Evolutionary conservation across 352 stramenopile genomes (phyloP).

Genomic region (Globisporangium rhizosaccharum): DNA sequence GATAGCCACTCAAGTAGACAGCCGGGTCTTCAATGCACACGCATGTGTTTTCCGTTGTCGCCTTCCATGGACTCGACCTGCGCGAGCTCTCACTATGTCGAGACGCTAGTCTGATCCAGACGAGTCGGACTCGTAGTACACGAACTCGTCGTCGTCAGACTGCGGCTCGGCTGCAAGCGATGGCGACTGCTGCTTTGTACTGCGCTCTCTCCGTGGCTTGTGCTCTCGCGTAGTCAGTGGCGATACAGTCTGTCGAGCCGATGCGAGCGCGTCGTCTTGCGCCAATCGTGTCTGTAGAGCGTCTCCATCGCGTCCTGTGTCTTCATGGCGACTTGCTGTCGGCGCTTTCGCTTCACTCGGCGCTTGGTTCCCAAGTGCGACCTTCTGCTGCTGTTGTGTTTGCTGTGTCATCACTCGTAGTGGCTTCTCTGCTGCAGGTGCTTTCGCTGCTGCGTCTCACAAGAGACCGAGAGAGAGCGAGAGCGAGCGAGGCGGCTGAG

Average conservation of each 20-base stretch:
- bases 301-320: no score
- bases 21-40: no score
- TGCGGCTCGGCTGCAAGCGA: background rate
- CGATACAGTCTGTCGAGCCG: background rate
- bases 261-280: background rate
- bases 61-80: no score
- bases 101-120: background rate
- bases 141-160: background rate
- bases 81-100: no score
- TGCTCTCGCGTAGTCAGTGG: no score
- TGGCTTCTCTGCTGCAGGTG: background rate
- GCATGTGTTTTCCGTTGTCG: no score
- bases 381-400: background rate
- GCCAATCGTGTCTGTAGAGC: no score
- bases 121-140: slow-evolving; percentile 1
- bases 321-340: background rate
- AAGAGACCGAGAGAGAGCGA: background rate
- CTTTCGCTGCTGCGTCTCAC: background rate
- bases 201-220: background rate
- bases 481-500: no score
- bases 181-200: background rate
- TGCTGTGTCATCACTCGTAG: no score
- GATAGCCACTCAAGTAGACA: background rate
- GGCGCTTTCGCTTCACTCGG: slow-evolving; percentile 1
- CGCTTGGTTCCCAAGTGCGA: background rate